These are phyloP conservation scores for Pythium oligandrum DNA, from an alignment of 352 stramenopile genomes.

Conservation along the genomic window DNA sequence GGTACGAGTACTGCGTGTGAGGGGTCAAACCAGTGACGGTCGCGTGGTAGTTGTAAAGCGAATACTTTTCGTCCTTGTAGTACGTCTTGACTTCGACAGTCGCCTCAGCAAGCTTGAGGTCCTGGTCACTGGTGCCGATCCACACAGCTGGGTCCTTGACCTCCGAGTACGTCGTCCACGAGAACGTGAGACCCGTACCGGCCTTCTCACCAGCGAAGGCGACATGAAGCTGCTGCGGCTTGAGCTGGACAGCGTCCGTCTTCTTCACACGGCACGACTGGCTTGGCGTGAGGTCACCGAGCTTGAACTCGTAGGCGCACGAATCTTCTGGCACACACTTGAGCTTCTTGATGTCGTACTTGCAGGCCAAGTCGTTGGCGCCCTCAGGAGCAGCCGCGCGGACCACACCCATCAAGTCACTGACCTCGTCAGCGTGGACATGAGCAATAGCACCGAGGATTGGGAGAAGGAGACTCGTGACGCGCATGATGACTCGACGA, in stretches of 20 bases:
- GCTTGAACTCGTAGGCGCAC: conserved; percentile 20
- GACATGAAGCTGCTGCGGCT: conserved; percentile 27
- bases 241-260: conserved; percentile 7
- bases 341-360: neutral
- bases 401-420: no score
- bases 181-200: conserved; percentile 24
- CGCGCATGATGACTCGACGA: no score
- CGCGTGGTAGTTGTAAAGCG: conserved; percentile 21
- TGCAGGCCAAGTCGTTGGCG: no score
- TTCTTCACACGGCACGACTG: conserved; percentile 20
- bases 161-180: conserved; percentile 20
- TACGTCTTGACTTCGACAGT: conserved; percentile 12
- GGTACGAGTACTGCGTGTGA: conserved; percentile 23
- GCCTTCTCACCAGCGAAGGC: conserved; percentile 21
- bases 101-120: conserved; percentile 5
- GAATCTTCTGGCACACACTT: conserved; percentile 9
- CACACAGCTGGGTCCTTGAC: conserved; percentile 18
- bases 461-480: no score
- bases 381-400: no score
- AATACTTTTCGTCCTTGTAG: conserved; percentile 18
- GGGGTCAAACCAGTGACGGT: conserved; percentile 17
- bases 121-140: conserved; percentile 6
- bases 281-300: conserved; percentile 16
- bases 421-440: no score
- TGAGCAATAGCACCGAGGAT: no score